Conservation (phyloP, 2,329 filamentous ascomycete genomes). For the Penicillium sp. region DNA sequence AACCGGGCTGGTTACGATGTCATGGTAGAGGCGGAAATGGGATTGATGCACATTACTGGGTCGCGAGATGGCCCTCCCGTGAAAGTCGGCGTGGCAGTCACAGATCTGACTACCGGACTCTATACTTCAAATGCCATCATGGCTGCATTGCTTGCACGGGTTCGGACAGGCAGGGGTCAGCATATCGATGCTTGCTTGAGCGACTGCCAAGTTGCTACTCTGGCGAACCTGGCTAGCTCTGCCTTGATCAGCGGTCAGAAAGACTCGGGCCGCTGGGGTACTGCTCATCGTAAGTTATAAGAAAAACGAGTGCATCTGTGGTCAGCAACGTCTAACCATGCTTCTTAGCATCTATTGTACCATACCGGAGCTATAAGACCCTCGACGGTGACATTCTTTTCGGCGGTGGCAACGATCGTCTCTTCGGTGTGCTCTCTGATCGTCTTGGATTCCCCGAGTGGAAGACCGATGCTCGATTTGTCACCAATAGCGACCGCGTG, state of each 20-base stretch:
- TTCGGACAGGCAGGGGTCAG: constrained; percentile 78
- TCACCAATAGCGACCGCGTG: constrained; percentile 65
- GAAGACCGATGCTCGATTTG: constrained; percentile 62
- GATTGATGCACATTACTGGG: constrained; percentile 98
- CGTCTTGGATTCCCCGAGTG: constrained; percentile 64
- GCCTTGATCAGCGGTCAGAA: constrained; percentile 85
- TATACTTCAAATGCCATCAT: constrained; percentile 97
- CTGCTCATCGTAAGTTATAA: constrained; percentile 77
- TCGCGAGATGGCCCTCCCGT: constrained; percentile 86
- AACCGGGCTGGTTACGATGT: constrained; percentile 94
- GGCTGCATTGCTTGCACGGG: constrained; percentile 82
- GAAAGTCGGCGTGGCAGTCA: constrained; percentile 96
- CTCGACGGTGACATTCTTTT: constrained; percentile 67
- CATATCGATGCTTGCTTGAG: constrained; percentile 90
- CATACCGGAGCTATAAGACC: constrained; percentile 81
- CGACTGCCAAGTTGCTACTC: constrained; percentile 91
- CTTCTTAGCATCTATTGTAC: constrained; percentile 84
- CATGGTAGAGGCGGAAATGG: constrained; percentile 99
- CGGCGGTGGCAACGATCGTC: constrained; percentile 67
- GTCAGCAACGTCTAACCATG: constrained; percentile 28
- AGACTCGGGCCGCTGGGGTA: constrained; percentile 92
- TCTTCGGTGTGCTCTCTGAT: constrained; percentile 66
- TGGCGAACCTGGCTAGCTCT: constrained; percentile 95
- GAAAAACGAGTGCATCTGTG: background rate
- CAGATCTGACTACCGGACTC: constrained; percentile 90